phyloP scores from a whole-genome alignment of 192 early-diverging fungal species.

The Entrophospora sp. region DNA sequence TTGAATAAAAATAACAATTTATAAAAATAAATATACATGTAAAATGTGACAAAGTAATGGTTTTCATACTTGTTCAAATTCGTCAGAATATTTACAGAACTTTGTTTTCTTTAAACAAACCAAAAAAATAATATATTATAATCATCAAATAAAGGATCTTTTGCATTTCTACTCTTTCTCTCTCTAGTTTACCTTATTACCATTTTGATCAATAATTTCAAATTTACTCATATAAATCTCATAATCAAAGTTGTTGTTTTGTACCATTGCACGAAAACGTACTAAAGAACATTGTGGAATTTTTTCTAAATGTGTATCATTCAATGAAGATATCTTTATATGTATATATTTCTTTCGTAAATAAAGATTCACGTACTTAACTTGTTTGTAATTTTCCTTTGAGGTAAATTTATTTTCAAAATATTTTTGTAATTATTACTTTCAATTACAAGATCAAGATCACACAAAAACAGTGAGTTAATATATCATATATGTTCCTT shows the following conservation, averaged over 20 bases:
- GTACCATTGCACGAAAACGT: constrained; percentile 74
- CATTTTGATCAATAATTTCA: constrained; percentile 22
- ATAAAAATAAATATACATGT: background rate
- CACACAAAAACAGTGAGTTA: too few relatives aligned
- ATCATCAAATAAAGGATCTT: background rate
- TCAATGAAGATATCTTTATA: constrained; percentile 39
- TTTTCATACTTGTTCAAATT: background rate
- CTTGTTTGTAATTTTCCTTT: too few relatives aligned
- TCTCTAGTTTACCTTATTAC: constrained; percentile 24
- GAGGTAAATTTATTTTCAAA: too few relatives aligned
- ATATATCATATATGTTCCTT: too few relatives aligned
- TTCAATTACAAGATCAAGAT: too few relatives aligned
- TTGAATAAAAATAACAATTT: background rate
- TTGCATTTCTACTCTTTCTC: background rate
- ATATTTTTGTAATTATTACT: too few relatives aligned
- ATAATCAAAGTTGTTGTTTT: constrained; percentile 67
- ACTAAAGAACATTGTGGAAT: constrained; percentile 42
- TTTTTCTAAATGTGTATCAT: constrained; percentile 23
- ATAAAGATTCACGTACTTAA: too few relatives aligned
- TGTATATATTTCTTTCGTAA: too few relatives aligned
- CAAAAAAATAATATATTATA: background rate
- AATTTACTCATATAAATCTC: constrained; percentile 45
- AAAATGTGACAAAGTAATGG: background rate
- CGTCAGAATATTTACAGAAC: constrained; percentile 3
- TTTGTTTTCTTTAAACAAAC: constrained; percentile 10